phyloP scores from a whole-genome alignment of 495 filamentous ascomycete species.

The Aspergillus sclerotiicarbonarius region DNA sequence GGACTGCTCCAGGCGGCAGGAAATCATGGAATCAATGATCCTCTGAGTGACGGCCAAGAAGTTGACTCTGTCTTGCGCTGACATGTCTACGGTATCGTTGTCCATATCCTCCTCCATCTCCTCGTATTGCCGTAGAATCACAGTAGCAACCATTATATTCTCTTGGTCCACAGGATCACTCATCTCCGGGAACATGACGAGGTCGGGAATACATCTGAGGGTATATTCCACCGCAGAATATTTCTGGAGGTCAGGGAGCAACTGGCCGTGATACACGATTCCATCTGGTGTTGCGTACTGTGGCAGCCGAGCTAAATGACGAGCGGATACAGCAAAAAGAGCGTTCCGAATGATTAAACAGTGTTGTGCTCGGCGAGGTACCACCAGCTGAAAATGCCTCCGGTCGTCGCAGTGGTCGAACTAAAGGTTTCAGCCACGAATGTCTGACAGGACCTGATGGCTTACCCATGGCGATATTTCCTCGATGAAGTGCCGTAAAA shows the following conservation, averaged over 20 bases:
- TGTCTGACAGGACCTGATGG: not conserved
- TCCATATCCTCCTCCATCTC: constrained; percentile 32
- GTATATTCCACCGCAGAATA: constrained; percentile 28
- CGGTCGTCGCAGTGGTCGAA: constrained; percentile 30
- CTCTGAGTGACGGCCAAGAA: constrained; percentile 26
- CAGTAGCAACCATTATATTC: constrained; percentile 29
- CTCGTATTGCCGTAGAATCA: constrained; percentile 31
- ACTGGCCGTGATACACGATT: constrained; percentile 19
- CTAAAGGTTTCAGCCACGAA: constrained; percentile 12
- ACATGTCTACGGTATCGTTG: constrained; percentile 7
- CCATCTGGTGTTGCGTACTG: constrained; percentile 24
- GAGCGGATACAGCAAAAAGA: constrained; percentile 25
- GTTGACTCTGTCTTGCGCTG: constrained; percentile 13
- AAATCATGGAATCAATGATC: constrained; percentile 27
- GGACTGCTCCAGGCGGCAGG: constrained; percentile 17
- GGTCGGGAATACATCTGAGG: constrained; percentile 28
- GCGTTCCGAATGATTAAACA: constrained; percentile 23
- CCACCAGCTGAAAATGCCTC: constrained; percentile 24
- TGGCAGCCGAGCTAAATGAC: constrained; percentile 22
- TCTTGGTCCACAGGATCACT: constrained; percentile 22
- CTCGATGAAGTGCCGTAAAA: constrained; percentile 28
- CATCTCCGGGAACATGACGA: constrained; percentile 20
- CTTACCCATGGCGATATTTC: constrained; percentile 32
- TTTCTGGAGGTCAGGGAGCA: constrained; percentile 17
- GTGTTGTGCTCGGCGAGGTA: constrained; percentile 21